Percentiles rank a stretch among this genome's conserved stretches.
Evolutionary conservation across 139 green algal species (phyloP).

Genomic region (Chlorella sp.): DNA sequence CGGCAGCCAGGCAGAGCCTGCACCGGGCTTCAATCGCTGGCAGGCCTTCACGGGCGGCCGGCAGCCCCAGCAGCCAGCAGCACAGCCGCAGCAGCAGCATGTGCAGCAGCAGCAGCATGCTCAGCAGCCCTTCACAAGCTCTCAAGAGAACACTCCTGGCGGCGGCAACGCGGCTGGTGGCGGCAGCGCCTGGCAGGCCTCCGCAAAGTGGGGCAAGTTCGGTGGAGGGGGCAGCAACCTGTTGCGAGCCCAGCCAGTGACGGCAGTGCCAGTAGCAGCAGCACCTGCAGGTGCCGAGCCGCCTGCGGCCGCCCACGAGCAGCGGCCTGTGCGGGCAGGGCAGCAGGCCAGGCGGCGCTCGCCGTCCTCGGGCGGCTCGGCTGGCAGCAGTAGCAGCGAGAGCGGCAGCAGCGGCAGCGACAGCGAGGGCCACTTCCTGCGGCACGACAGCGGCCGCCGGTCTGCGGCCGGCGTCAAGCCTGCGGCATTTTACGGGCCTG

Average conservation of each 20-base stretch:
- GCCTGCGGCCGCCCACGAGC: background rate
- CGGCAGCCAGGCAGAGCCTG: background rate
- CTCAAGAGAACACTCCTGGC: background rate
- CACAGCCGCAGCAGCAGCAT: background rate
- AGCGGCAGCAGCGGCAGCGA: background rate
- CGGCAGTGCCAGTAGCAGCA: background rate
- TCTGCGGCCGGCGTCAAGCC: background rate
- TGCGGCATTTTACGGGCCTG: slow-evolving; percentile 2
- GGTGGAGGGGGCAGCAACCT: background rate
- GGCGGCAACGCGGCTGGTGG: background rate
- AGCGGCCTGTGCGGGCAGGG: background rate
- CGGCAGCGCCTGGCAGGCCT: background rate
- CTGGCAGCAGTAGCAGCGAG: background rate
- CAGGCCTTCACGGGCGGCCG: background rate
- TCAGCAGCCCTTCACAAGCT: background rate
- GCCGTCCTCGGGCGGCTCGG: background rate
- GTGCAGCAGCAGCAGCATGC: background rate
- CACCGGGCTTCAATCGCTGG: background rate
- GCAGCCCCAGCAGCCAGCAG: background rate
- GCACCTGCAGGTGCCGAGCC: background rate
- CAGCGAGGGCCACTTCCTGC: background rate
- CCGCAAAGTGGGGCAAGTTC: background rate
- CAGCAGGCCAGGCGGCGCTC: background rate
- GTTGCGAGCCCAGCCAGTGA: background rate
- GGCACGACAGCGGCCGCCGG: background rate